These are phyloP conservation scores for Zarea fungicola DNA, from an alignment of 2,329 filamentous ascomycete genomes.

Conservation along the genomic window DNA sequence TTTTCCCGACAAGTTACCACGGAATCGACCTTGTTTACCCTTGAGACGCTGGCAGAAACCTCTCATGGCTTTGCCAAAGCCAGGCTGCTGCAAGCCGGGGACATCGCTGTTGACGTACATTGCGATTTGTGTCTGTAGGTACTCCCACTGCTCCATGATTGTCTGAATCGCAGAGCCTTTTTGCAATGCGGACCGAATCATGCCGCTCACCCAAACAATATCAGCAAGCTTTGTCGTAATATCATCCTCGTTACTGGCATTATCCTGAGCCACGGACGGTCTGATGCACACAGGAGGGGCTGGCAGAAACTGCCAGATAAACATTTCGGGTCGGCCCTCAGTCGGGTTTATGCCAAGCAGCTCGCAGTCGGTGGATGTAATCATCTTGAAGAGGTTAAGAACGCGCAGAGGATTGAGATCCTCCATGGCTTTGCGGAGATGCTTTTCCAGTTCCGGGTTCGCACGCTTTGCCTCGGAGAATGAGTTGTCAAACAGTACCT, in stretches of 20 bases:
- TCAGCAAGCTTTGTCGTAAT: constrained; percentile 95
- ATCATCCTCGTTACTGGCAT: constrained; percentile 91
- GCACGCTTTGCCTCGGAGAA: constrained; percentile 73
- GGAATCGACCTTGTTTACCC: constrained; percentile 94
- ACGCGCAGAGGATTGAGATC: constrained; percentile 87
- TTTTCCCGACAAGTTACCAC: constrained; percentile 94
- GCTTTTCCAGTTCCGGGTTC: constrained; percentile 81
- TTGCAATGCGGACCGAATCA: constrained; percentile 75
- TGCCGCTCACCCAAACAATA: constrained; percentile 86
- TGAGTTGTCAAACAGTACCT: constrained; percentile 78
- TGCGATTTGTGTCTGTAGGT: constrained; percentile 87
- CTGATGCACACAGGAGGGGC: constrained; percentile 91
- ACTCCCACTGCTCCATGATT: constrained; percentile 98
- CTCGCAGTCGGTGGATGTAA: constrained; percentile 81
- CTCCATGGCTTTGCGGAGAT: constrained; percentile 87
- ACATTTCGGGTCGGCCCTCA: constrained; percentile 90
- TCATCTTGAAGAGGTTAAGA: constrained; percentile 85
- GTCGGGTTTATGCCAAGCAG: constrained; percentile 81
- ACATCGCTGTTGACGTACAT: constrained; percentile 98
- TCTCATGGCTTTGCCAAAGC: constrained; percentile 81
- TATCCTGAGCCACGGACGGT: constrained; percentile 89
- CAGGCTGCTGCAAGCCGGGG: constrained; percentile 83
- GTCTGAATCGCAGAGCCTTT: constrained; percentile 82
- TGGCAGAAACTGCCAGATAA: constrained; percentile 94
- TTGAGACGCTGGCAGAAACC: constrained; percentile 95